phyloP scores from a whole-genome alignment of 1,284 basidiomycete genomes.

The Cerioporus squamosus region DNA sequence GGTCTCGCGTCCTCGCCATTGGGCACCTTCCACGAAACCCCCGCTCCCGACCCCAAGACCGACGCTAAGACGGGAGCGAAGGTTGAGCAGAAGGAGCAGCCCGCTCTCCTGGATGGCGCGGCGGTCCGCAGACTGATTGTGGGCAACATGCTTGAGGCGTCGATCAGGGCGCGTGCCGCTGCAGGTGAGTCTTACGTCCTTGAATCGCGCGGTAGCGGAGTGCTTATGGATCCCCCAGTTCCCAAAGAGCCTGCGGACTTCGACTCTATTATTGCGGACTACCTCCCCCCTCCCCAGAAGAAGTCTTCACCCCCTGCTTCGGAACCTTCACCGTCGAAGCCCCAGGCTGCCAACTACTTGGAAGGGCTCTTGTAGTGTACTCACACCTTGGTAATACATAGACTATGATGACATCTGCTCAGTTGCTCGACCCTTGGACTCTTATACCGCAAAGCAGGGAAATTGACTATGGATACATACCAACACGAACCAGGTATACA shows the following conservation, averaged over 20 bases:
- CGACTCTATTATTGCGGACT: constrained; percentile 74
- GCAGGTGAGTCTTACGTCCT: constrained; percentile 44
- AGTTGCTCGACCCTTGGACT: no score
- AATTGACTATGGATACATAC: constrained; percentile 12
- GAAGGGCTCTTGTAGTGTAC: constrained; percentile 47
- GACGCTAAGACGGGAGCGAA: constrained; percentile 41
- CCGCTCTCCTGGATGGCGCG: constrained; percentile 64
- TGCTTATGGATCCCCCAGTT: constrained; percentile 32
- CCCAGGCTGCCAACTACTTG: constrained; percentile 39
- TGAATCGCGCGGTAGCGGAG: not conserved
- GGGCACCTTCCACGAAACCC: constrained; percentile 67
- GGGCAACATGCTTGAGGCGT: constrained; percentile 65
- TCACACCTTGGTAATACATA: constrained; percentile 12
- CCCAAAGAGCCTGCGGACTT: constrained; percentile 54
- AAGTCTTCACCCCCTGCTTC: constrained; percentile 26
- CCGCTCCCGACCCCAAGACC: constrained; percentile 37
- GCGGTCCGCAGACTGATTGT: constrained; percentile 76
- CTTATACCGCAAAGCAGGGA: no score
- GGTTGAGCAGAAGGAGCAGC: constrained; percentile 25
- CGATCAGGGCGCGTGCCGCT: constrained; percentile 53
- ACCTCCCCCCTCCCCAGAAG: constrained; percentile 47
- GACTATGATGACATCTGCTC: not conserved
- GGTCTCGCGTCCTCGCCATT: constrained; percentile 81
- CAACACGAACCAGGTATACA: not conserved
- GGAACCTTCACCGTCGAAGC: constrained; percentile 28